Conservation (phyloP, 2,329 filamentous ascomycete genomes). For the Alternaria burnsii region DNA sequence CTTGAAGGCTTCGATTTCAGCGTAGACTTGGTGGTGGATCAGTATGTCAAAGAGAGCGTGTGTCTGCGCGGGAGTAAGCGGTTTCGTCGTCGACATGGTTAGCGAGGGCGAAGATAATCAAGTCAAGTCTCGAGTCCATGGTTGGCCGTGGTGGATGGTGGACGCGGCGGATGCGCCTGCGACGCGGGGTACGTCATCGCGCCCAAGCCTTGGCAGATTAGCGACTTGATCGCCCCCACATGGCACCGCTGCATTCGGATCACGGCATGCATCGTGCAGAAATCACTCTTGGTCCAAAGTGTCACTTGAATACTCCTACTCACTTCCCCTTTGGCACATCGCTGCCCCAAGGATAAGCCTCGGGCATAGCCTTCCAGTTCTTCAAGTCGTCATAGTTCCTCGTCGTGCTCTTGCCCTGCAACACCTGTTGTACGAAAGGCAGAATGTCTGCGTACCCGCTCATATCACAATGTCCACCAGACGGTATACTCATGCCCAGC, state of each 20-base stretch:
- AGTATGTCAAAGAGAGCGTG: slow-evolving; percentile 64
- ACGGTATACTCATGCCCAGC: slow-evolving; percentile 58
- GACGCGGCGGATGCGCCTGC: slow-evolving; percentile 19
- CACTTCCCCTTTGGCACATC: neutral
- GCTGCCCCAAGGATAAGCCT: slow-evolving; percentile 57
- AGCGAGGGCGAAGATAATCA: neutral
- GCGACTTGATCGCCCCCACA: slow-evolving; percentile 5
- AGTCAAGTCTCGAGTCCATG: slow-evolving; percentile 3
- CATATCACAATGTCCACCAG: slow-evolving; percentile 60
- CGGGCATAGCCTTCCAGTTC: slow-evolving; percentile 56
- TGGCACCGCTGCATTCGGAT: neutral
- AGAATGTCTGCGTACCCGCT: slow-evolving; percentile 59
- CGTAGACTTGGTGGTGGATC: slow-evolving; percentile 63
- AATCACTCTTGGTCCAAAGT: no score
- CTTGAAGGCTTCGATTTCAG: slow-evolving; percentile 78
- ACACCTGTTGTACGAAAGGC: slow-evolving; percentile 59
- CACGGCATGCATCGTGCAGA: no score
- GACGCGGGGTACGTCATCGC: slow-evolving; percentile 24
- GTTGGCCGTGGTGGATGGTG: slow-evolving; percentile 4
- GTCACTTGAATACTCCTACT: neutral
- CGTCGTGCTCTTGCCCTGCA: slow-evolving; percentile 57
- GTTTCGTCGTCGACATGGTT: slow-evolving; percentile 27
- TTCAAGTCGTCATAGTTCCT: slow-evolving; percentile 58
- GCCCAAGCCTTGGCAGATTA: slow-evolving; percentile 16
- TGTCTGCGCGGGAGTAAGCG: slow-evolving; percentile 56